phyloP scores from a whole-genome alignment of 192 early-diverging fungal species.

The Backusella australiensis region DNA sequence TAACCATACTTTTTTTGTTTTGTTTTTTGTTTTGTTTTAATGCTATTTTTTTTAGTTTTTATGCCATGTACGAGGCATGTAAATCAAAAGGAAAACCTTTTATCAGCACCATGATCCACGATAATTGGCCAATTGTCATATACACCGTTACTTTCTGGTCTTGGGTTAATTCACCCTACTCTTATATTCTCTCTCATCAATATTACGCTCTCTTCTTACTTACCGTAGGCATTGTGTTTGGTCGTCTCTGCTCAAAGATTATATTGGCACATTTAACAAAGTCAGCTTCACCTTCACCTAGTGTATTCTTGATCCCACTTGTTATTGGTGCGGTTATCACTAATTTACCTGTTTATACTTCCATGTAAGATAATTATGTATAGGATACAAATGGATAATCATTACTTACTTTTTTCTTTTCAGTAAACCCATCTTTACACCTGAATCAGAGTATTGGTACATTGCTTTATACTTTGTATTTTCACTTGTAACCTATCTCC shows the following conservation, averaged over 20 bases:
- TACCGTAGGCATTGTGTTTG: conserved; percentile 78
- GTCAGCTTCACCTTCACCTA: conserved; percentile 78
- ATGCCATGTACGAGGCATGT: conserved; percentile 37
- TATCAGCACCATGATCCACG: conserved; percentile 46
- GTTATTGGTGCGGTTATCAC: conserved; percentile 68
- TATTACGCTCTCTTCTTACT: conserved; percentile 74
- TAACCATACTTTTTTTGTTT: neutral
- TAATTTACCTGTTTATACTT: conserved; percentile 51
- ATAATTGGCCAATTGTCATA: conserved; percentile 60
- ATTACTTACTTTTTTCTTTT: conserved; percentile 26
- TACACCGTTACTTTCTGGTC: conserved; percentile 61
- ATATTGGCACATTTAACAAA: conserved; percentile 89
- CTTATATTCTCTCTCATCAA: conserved; percentile 61
- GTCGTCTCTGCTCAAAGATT: conserved; percentile 86
- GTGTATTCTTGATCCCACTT: conserved; percentile 73
- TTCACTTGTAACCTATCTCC: conserved; percentile 72
- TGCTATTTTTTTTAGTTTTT: conserved; percentile 23
- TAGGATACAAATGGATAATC: too few relatives aligned
- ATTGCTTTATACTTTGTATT: conserved; percentile 71
- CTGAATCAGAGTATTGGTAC: conserved; percentile 66
- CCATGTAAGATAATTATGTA: conserved; percentile 34
- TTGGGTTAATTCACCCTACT: conserved; percentile 70
- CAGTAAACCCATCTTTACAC: conserved; percentile 63
- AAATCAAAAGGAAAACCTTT: conserved; percentile 61
- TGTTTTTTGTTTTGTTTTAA: neutral